Evolutionary conservation across 2,329 filamentous ascomycete species (phyloP).

Genomic region (Calonectria honghensis): DNA sequence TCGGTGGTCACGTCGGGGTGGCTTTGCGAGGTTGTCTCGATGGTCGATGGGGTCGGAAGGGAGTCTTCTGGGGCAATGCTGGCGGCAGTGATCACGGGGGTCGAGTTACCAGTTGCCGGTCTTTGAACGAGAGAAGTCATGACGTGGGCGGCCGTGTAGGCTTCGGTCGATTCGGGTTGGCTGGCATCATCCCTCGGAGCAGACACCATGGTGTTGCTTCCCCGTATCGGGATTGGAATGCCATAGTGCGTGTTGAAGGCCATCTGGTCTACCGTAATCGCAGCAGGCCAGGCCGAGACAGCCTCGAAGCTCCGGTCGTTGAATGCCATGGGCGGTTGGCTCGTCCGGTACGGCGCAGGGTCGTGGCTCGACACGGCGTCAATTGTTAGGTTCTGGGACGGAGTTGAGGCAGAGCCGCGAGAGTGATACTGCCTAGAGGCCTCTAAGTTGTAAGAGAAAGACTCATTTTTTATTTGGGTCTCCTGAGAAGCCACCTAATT

Average conservation of each 20-base stretch:
- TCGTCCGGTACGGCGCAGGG: constrained; percentile 40
- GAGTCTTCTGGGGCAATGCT: constrained; percentile 40
- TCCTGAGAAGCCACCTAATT: constrained; percentile 59
- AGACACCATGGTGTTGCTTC: constrained; percentile 7
- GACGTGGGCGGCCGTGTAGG: constrained; percentile 48
- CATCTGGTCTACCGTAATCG: constrained; percentile 54
- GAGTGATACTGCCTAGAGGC: constrained; percentile 58
- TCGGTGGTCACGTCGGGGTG: neutral
- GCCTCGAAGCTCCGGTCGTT: constrained; percentile 53
- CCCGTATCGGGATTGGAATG: constrained; percentile 20
- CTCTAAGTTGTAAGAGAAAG: constrained; percentile 57
- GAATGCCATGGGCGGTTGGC: constrained; percentile 46
- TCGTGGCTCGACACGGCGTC: constrained; percentile 42
- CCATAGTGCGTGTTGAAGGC: constrained; percentile 42
- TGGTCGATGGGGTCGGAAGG: neutral
- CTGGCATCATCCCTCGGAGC: constrained; percentile 43
- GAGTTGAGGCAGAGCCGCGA: constrained; percentile 46
- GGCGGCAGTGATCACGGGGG: constrained; percentile 40
- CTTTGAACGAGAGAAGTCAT: neutral
- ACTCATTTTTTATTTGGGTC: constrained; percentile 53
- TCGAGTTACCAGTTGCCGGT: neutral
- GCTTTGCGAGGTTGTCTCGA: neutral
- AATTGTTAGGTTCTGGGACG: neutral
- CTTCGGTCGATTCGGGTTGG: constrained; percentile 54
- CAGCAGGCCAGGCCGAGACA: constrained; percentile 50